Evolutionary conservation across 225 moss, liverwort and hornwort genomes (phyloP), one percentile per base, ranked within the genome.

Genomic region (Asterella californica): DNA sequence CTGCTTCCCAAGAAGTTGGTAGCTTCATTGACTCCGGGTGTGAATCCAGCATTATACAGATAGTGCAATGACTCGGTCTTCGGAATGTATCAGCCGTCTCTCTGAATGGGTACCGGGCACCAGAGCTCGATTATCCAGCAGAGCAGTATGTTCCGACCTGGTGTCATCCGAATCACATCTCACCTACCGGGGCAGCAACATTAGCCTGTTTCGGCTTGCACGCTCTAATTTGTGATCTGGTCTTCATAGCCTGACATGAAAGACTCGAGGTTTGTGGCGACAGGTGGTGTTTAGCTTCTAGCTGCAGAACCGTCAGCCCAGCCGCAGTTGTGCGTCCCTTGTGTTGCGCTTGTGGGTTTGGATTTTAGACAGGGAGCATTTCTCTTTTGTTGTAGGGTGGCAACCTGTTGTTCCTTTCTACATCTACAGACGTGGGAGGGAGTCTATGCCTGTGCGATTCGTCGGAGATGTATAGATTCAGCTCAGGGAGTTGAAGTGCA

Each of bases 401-500:
- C 32, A 15, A 32, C 65, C 12, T 29, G 65, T 30, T 65, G 65
- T 7, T 33, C 32, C 14, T 15, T 65, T 65, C 65, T 2, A 65
- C 10, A 33, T 17, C 12, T 11, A 65, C 33, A 65, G 65, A 17
- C 57, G n/a, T 54, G 19, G 57, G 57, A 21, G n/a, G 57, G 57
- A 21, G 57, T 22, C 21, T 19, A 57, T 24, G 18, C 57, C 24
- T 17, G 5, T 61, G 61, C 8, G n/a, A 57, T 18, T 61, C 61
- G n/a, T 21, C 11, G 9, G 61, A 61, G 61, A 61, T 61, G 61
- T 6, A 25, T 61, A 61, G 61, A 1, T 27, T 66, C 32, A 34
- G 73, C 15, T 15, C 69, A 57, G 0, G 71, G 21, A 36, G 50
- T 62, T 72, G 77, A 80, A 79, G 29, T 27, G 29, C 82, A 30